Percentiles rank a stretch among this genome's conserved stretches.
phyloP scores from a whole-genome alignment of 371 early-diverging fungal genomes.

The Mucor indicus region DNA sequence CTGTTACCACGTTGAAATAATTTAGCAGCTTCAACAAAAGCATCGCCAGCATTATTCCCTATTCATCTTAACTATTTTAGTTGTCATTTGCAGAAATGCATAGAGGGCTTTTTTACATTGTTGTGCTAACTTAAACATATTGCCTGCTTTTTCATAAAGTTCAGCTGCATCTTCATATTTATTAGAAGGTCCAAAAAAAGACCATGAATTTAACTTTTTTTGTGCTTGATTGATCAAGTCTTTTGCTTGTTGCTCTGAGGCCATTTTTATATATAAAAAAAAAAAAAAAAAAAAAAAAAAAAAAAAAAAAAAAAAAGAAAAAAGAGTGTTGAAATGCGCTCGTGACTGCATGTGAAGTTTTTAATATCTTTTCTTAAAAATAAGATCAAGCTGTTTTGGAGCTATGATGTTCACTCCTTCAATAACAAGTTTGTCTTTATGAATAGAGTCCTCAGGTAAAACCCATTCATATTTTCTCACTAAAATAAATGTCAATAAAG shows the following conservation, averaged over 20 bases:
- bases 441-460: no score
- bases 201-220: conserved; percentile 71
- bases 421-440: no score
- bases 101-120: conserved; percentile 57
- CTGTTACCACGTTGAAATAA: conserved; percentile 60
- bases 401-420: no score
- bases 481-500: no score
- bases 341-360: no score
- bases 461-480: no score
- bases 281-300: background rate
- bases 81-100: background rate
- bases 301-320: background rate
- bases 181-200: conserved; percentile 70
- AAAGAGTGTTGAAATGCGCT: no score
- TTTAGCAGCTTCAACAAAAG: conserved; percentile 79
- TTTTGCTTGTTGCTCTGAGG: conserved; percentile 73
- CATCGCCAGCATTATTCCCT: conserved; percentile 94
- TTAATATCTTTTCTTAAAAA: no score
- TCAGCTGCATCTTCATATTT: conserved; percentile 94
- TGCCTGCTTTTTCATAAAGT: conserved; percentile 86
- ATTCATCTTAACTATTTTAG: background rate
- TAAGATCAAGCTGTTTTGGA: no score
- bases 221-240: conserved; percentile 72
- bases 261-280: conserved; percentile 11
- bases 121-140: conserved; percentile 87